Evolutionary conservation across 176 grass and related monocot genomes (phyloP).

Genomic region (Rhynchospora pubera): DNA sequence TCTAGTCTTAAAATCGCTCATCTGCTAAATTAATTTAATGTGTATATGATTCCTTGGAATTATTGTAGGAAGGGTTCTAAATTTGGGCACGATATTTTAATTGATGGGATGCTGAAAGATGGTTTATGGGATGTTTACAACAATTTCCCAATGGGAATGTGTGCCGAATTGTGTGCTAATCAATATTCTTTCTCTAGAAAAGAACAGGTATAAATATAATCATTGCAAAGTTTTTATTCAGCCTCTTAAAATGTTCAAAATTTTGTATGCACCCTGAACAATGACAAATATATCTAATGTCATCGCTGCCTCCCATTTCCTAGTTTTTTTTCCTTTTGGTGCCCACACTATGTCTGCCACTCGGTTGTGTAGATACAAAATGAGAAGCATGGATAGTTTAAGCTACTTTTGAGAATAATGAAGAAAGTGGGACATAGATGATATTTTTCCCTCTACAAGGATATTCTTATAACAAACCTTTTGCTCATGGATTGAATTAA

Average conservation of each 20-base stretch:
- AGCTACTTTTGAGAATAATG: background rate
- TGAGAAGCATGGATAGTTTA: background rate
- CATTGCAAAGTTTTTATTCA: background rate
- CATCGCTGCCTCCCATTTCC: background rate
- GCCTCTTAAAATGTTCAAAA: background rate
- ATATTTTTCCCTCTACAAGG: background rate
- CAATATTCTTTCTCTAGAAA: conserved; percentile 56
- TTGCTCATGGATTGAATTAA: background rate
- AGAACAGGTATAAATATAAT: conserved; percentile 70
- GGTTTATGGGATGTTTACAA: conserved; percentile 94
- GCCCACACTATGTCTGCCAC: background rate
- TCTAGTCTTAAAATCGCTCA: background rate
- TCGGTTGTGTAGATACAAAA: background rate
- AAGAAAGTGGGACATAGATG: background rate
- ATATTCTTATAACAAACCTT: background rate
- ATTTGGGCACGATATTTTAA: conserved; percentile 66
- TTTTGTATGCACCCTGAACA: background rate
- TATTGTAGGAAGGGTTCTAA: conserved; percentile 58
- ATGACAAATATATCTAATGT: background rate
- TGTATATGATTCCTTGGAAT: background rate
- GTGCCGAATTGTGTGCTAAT: conserved; percentile 69
- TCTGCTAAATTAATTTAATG: background rate
- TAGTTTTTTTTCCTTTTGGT: background rate
- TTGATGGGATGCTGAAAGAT: conserved; percentile 95
- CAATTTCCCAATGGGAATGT: conserved; percentile 88